Evolutionary conservation across 2,329 filamentous ascomycete genomes (phyloP).

Genomic region (Pleurostoma richardsiae): DNA sequence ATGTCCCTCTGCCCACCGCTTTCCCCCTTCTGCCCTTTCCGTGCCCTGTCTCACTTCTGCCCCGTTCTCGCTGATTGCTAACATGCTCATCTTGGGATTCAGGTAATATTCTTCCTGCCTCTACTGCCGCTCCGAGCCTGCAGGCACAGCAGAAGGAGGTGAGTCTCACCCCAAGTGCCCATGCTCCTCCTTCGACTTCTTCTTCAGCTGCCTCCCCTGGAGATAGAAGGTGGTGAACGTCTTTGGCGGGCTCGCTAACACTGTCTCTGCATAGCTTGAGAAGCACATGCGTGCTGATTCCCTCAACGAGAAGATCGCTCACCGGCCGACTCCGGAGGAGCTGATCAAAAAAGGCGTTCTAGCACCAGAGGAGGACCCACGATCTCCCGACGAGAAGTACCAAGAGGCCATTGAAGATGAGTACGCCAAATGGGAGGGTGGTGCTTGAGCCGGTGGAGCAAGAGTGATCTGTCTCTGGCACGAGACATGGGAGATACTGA

Average conservation of each 20-base stretch:
- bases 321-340: slow-evolving; percentile 70
- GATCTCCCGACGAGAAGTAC: slow-evolving; percentile 51
- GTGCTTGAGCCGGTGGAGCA: slow-evolving; percentile 32
- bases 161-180: slow-evolving; percentile 11
- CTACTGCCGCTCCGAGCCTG: slow-evolving; percentile 71
- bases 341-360: slow-evolving; percentile 78
- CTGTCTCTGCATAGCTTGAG: slow-evolving; percentile 48
- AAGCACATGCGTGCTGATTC: slow-evolving; percentile 84
- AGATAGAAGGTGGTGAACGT: not conserved
- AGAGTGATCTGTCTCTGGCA: too few relatives aligned
- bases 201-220: not conserved
- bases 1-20: slow-evolving; percentile 21
- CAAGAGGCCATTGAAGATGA: slow-evolving; percentile 59
- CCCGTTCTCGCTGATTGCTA: not conserved
- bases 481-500: too few relatives aligned
- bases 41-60: not conserved
- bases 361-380: slow-evolving; percentile 52
- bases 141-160: slow-evolving; percentile 75
- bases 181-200: not conserved
- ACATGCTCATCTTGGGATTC: slow-evolving; percentile 6
- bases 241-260: not conserved
- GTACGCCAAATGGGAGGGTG: slow-evolving; percentile 59
- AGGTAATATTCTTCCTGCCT: slow-evolving; percentile 85
- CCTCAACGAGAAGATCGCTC: slow-evolving; percentile 80
- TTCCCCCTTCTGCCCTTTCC: not conserved